Conservation (phyloP, 768 basidiomycete genomes). For the Clitopilus passeckerianus region DNA sequence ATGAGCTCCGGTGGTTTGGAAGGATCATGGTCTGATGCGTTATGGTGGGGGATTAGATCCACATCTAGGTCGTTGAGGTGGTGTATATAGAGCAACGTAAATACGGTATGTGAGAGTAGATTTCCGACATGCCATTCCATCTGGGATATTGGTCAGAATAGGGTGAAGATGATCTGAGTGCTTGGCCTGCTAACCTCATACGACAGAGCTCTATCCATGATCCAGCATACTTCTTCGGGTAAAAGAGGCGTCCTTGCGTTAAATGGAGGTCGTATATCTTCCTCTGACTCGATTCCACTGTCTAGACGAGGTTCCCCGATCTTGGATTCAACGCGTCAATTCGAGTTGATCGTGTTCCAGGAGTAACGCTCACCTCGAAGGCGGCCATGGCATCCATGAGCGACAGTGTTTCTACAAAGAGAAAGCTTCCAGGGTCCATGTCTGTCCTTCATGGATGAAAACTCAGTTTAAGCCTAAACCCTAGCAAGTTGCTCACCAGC, state of each 20-base stretch:
- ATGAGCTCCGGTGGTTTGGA: constrained; percentile 57
- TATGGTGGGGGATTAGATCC: constrained; percentile 32
- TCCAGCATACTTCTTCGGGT: constrained; percentile 84
- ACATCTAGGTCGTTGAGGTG: constrained; percentile 56
- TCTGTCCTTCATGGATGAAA: constrained; percentile 25
- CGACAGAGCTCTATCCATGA: constrained; percentile 71
- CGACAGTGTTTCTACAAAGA: constrained; percentile 66
- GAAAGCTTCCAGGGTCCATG: constrained; percentile 56
- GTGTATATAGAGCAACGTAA: constrained; percentile 73
- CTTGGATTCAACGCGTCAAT: constrained; percentile 30
- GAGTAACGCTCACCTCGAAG: constrained; percentile 57
- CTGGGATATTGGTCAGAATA: constrained; percentile 31
- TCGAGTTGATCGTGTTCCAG: not conserved
- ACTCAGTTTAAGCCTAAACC: not conserved
- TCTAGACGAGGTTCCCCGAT: constrained; percentile 90
- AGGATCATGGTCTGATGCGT: constrained; percentile 26
- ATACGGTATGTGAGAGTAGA: constrained; percentile 82
- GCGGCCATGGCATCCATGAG: constrained; percentile 93
- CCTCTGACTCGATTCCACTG: constrained; percentile 49
- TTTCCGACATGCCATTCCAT: constrained; percentile 87
- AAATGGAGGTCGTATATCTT: constrained; percentile 45
- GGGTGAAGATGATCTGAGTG: not conserved
- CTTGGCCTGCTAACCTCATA: constrained; percentile 58
- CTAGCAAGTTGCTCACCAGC: constrained; percentile 38
- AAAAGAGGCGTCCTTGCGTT: constrained; percentile 58